Conservation (phyloP, 257 asterid genomes). For the Solanum corneliomulleri region DNA sequence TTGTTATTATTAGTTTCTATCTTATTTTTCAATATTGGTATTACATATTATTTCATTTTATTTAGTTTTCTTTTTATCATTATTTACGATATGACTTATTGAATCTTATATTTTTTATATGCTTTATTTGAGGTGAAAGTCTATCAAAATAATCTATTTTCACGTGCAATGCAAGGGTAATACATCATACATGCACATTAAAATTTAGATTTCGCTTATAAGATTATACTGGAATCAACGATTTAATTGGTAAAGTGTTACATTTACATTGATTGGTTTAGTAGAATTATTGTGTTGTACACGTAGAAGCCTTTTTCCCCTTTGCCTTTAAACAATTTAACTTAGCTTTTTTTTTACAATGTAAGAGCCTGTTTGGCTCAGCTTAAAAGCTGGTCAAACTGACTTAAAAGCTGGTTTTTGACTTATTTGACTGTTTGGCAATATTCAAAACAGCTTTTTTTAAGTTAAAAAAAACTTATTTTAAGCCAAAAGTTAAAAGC, state of each 20-base stretch:
- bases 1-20: background rate
- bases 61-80: background rate
- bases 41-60: background rate
- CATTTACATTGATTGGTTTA: background rate
- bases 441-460: no score
- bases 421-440: no score
- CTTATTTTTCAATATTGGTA: background rate
- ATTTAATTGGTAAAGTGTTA: background rate
- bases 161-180: no score
- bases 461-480: no score
- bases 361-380: no score
- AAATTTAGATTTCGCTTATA: fast-evolving
- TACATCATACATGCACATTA: background rate
- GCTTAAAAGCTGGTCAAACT: no score
- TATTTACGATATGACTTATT: background rate
- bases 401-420: no score
- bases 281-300: background rate
- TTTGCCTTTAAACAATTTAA: background rate
- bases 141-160: background rate
- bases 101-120: background rate
- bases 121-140: background rate
- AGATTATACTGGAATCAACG: background rate
- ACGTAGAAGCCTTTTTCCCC: background rate
- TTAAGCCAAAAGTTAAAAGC: no score
- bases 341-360: background rate